Base-by-base conservation (phyloP, 169 alveolate species). In the Plasmodium malariae region DNA sequence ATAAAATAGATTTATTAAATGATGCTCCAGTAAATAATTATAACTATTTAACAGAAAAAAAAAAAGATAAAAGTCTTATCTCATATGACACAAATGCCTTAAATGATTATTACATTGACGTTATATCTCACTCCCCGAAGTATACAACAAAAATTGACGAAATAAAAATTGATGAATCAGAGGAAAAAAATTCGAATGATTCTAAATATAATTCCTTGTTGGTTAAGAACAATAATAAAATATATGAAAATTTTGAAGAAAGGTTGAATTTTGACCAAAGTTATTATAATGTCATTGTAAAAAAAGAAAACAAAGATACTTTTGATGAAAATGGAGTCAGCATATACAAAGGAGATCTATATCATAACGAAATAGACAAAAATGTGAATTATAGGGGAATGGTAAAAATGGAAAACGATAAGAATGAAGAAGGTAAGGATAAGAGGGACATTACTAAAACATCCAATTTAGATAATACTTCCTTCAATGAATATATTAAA, bases 401-500 rank as follows among this genome's bases (percentile, higher is more conserved):
- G 62, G 21, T 68, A 40, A 30, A 7, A 36, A 40, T 19, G 14
- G 65, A 54, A 3, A 17, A 1, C 6, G 24, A 54, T 1, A 54
- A 0, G 4, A 54, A 1, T 3, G 24, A 67, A 40, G 21, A 19
- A n/a, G 14, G 37, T 36, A 17, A n/a, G 37, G 37, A 67, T 40
- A 67, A 12, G 12, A 59, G 37, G 37, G 36, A 67, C 11, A 17
- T 67, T 37, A 3, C 12, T 36, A 34, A 55, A 32, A 34, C 57
- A 36, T 9, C 40, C 1, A 51, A 32, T 32, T 11, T 68, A 68
- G 37, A 68, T 68, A 49, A 68, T 37, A 40, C 19, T 11, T 28
- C 28, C 30, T 62, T 21, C 3, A 49, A 68, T 36, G 62, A 40
- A 30, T 34, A 68, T 49, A 30, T 49, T 68, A 68, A 68, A n/a